Evolutionary conservation across 1,139 yeast species (phyloP).

Genomic region (Scheffersomyces illinoinensis): DNA sequence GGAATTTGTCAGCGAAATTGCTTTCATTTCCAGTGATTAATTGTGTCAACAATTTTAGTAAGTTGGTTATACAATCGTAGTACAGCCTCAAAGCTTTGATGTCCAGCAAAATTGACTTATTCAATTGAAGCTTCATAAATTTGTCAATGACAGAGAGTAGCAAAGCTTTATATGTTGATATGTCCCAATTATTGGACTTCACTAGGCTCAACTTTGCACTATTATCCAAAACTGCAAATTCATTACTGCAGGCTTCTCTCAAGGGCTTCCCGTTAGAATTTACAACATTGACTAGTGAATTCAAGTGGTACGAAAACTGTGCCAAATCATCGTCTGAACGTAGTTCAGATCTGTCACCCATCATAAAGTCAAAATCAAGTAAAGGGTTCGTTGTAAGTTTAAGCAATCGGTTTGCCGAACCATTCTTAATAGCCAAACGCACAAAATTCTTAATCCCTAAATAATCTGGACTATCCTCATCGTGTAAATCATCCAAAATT

Average conservation of each 20-base stretch:
- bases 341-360: conserved; percentile 14
- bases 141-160: conserved; percentile 47
- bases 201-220: conserved; percentile 37
- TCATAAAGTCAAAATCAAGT: conserved; percentile 38
- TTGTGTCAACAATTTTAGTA: conserved; percentile 43
- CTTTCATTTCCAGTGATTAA: conserved; percentile 59
- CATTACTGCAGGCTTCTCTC: conserved; percentile 51
- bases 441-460: conserved; percentile 61
- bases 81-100: conserved; percentile 21
- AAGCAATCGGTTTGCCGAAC: conserved; percentile 60
- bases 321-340: conserved; percentile 53
- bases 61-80: conserved; percentile 27
- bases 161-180: conserved; percentile 64
- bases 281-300: conserved; percentile 52
- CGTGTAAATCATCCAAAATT: conserved; percentile 61
- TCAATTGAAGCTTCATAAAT: conserved; percentile 37
- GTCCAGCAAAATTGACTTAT: conserved; percentile 21
- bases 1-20: conserved; percentile 45
- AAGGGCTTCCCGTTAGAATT: conserved; percentile 42
- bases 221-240: conserved; percentile 55
- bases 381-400: conserved; percentile 56
- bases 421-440: conserved; percentile 48
- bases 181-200: conserved; percentile 47
- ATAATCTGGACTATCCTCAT: conserved; percentile 39
- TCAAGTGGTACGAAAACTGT: conserved; percentile 57